Evolutionary conservation across 2,329 filamentous ascomycete species (phyloP).

Genomic region (Trichoderma sp.): DNA sequence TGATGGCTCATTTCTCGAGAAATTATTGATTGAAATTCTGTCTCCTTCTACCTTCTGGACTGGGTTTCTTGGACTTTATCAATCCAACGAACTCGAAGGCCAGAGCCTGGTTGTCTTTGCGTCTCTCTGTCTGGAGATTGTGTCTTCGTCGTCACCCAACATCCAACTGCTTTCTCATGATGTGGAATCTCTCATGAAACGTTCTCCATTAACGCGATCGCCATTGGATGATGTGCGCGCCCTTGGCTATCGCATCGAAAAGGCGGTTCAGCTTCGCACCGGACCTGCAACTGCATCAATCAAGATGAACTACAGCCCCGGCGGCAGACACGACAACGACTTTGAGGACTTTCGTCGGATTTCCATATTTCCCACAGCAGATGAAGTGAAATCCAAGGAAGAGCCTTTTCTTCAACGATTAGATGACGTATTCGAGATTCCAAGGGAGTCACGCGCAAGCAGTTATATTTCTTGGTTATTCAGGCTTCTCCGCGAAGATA

Average conservation of each 20-base stretch:
- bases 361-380: slow-evolving; percentile 61
- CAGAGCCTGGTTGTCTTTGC: slow-evolving; percentile 18
- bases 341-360: slow-evolving; percentile 58
- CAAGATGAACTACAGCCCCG: slow-evolving; percentile 39
- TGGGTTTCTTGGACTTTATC: slow-evolving; percentile 2
- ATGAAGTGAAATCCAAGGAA: slow-evolving; percentile 57
- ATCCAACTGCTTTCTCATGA: slow-evolving; percentile 13
- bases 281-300: neutral
- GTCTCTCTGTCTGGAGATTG: slow-evolving; percentile 23
- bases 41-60: slow-evolving; percentile 21
- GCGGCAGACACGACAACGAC: slow-evolving; percentile 74
- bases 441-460: slow-evolving; percentile 36
- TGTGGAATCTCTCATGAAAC: slow-evolving; percentile 29
- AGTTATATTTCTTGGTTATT: slow-evolving; percentile 69
- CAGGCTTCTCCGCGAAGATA: slow-evolving; percentile 67
- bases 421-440: slow-evolving; percentile 45
- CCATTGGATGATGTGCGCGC: slow-evolving; percentile 26
- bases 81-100: neutral
- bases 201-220: slow-evolving; percentile 27
- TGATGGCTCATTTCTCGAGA: slow-evolving; percentile 18
- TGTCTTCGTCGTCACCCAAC: neutral
- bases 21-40: slow-evolving; percentile 15
- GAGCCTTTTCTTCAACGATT: slow-evolving; percentile 54
- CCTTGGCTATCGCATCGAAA: slow-evolving; percentile 38
- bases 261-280: slow-evolving; percentile 34